phyloP scores from a whole-genome alignment of 208 protist species.

The Naegleria gruberi region DNA sequence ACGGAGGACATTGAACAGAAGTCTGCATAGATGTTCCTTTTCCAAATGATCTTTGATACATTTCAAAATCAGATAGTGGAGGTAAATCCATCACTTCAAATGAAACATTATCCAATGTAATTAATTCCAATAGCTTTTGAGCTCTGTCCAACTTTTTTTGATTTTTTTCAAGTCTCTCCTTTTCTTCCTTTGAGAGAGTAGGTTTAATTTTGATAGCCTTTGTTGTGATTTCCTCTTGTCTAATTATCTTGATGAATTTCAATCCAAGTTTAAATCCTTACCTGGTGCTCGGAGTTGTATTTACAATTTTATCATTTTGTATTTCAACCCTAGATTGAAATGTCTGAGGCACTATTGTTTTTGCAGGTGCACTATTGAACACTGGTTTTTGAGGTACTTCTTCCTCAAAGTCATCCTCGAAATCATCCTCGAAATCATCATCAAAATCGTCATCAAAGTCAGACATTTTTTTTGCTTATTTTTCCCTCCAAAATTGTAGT shows the following conservation, averaged over 20 bases:
- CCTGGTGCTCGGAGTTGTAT: too few relatives aligned
- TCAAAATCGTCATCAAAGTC: background rate
- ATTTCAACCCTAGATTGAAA: too few relatives aligned
- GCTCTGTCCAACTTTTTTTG: constrained; percentile 1
- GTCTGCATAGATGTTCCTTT: background rate
- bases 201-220: background rate
- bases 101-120: background rate
- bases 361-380: too few relatives aligned
- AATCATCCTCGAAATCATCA: background rate
- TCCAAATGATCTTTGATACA: background rate
- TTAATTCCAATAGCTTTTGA: background rate
- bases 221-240: background rate
- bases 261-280: too few relatives aligned
- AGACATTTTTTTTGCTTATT: background rate
- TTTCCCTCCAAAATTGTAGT: background rate
- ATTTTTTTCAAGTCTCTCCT: background rate
- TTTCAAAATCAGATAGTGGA: background rate
- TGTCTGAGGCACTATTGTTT: too few relatives aligned
- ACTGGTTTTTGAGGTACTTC: background rate
- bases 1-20: background rate
- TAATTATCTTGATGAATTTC: too few relatives aligned
- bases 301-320: too few relatives aligned
- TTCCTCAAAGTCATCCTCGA: background rate
- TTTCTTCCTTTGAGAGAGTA: background rate
- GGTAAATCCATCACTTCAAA: background rate